Conservation (phyloP, 306 rosid species). For the Malus fusca region DNA sequence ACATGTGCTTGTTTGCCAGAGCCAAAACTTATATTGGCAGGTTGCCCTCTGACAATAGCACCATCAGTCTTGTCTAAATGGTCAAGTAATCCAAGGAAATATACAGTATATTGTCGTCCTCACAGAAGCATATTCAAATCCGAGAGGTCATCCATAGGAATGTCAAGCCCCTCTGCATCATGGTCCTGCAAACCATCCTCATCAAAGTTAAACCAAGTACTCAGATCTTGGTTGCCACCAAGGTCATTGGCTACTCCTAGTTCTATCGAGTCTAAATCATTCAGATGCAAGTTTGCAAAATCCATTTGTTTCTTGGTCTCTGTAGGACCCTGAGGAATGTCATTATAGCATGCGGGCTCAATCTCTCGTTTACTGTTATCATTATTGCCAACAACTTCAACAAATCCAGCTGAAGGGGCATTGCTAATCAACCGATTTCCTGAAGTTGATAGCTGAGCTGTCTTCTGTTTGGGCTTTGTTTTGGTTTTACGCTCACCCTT, state of each 20-base stretch:
- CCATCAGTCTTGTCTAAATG: slow-evolving; percentile 20
- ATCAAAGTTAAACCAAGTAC: slow-evolving; percentile 61
- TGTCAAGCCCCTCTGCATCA: slow-evolving; percentile 54
- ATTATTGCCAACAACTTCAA: slow-evolving; percentile 25
- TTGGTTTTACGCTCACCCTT: slow-evolving; percentile 64
- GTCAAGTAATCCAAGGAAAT: slow-evolving; percentile 35
- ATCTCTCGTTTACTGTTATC: slow-evolving; percentile 25
- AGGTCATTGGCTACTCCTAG: slow-evolving; percentile 52
- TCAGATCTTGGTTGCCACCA: slow-evolving; percentile 53
- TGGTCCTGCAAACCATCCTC: slow-evolving; percentile 56
- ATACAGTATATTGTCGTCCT: slow-evolving; percentile 34
- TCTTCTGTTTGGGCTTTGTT: slow-evolving; percentile 70
- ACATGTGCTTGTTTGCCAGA: slow-evolving; percentile 51
- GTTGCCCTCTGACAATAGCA: slow-evolving; percentile 42
- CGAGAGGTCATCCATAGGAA: slow-evolving; percentile 90
- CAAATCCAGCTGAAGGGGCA: slow-evolving; percentile 31
- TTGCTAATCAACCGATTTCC: slow-evolving; percentile 43
- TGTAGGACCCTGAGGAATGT: slow-evolving; percentile 19
- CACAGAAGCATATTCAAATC: slow-evolving; percentile 50
- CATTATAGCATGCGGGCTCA: slow-evolving; percentile 23
- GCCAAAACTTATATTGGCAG: slow-evolving; percentile 50
- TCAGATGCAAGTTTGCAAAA: slow-evolving; percentile 31
- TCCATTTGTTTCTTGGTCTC: slow-evolving; percentile 39
- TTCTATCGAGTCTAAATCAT: slow-evolving; percentile 62
- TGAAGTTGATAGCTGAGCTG: slow-evolving; percentile 51